Conservation (phyloP, 2,329 filamentous ascomycete genomes). For the Dryadomyces quercus-mongolicae region DNA sequence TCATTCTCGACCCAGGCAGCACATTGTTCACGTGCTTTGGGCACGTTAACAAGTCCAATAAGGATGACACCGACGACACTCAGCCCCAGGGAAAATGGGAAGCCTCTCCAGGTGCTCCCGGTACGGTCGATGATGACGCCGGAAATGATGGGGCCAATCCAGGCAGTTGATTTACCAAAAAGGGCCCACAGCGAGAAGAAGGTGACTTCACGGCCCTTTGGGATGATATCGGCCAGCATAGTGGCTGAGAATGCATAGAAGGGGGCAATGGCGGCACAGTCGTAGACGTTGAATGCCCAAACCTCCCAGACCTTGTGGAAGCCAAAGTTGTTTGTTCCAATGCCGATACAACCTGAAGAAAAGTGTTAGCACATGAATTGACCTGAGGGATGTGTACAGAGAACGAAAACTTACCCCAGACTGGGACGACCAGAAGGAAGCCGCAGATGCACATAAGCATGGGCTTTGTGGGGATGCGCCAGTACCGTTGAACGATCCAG, state of each 20-base stretch:
- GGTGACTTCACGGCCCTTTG: constrained; percentile 13
- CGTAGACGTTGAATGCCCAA: constrained; percentile 10
- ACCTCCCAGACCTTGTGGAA: constrained; percentile 13
- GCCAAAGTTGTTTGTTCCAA: constrained; percentile 10
- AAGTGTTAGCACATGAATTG: background rate
- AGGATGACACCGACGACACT: background rate
- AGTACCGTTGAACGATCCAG: constrained; percentile 11
- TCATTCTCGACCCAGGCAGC: background rate
- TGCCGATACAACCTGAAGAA: constrained; percentile 8
- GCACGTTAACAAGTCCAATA: background rate
- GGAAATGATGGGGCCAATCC: constrained; percentile 15
- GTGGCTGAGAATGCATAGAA: constrained; percentile 8
- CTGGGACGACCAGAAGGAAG: constrained; percentile 11
- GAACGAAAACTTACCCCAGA: constrained; percentile 11
- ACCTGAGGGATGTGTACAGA: background rate
- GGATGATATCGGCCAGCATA: constrained; percentile 15
- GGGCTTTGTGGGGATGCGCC: constrained; percentile 13
- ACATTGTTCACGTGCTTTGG: background rate
- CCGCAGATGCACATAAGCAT: constrained; percentile 13
- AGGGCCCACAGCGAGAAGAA: constrained; percentile 15
- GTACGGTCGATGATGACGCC: constrained; percentile 12
- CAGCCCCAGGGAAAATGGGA: background rate
- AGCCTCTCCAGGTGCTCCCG: constrained; percentile 1
- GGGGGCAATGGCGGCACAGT: background rate
- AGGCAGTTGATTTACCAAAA: constrained; percentile 14